Conservation (phyloP, 164 flowering plant genomes). For the Magnolia kwangsiensis region DNA sequence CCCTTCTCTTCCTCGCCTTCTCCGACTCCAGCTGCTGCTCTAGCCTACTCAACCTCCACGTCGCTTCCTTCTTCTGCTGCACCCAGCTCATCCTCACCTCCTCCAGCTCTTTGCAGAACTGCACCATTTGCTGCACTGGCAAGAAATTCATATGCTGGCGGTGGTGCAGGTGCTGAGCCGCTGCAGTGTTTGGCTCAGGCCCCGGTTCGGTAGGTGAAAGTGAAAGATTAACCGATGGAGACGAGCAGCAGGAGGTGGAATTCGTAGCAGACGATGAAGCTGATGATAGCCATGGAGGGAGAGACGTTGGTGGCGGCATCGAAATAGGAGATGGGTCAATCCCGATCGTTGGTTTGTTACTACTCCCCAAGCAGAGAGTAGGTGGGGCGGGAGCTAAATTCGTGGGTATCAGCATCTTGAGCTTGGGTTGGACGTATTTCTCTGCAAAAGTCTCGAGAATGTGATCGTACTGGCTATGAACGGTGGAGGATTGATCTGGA, state of each 20-base stretch:
- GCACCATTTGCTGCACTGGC: conserved; percentile 12
- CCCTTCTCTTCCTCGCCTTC: conserved; percentile 33
- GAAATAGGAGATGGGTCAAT: neutral
- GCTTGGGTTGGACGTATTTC: conserved; percentile 30
- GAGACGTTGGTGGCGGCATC: neutral
- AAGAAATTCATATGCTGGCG: neutral
- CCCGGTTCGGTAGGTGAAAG: conserved; percentile 21
- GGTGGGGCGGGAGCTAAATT: conserved; percentile 10
- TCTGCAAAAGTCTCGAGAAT: conserved; percentile 47
- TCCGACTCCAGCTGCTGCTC: conserved; percentile 47
- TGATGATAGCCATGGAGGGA: conserved; percentile 24
- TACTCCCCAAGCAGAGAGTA: conserved; percentile 19
- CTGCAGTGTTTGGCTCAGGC: neutral
- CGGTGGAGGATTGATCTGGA: neutral
- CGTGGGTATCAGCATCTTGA: conserved; percentile 2
- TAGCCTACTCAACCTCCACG: conserved; percentile 39
- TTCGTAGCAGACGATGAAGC: conserved; percentile 16
- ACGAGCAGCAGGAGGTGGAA: conserved; percentile 16
- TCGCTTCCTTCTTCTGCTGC: conserved; percentile 43
- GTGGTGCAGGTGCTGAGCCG: neutral
- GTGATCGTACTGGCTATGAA: conserved; percentile 35
- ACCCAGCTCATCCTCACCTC: conserved; percentile 33
- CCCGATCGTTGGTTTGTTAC: neutral
- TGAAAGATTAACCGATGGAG: conserved; percentile 26
- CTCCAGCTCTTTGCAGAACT: conserved; percentile 34